These are phyloP conservation scores for Penicillium turbatum DNA, from an alignment of 495 filamentous ascomycete genomes.

Conservation along the genomic window DNA sequence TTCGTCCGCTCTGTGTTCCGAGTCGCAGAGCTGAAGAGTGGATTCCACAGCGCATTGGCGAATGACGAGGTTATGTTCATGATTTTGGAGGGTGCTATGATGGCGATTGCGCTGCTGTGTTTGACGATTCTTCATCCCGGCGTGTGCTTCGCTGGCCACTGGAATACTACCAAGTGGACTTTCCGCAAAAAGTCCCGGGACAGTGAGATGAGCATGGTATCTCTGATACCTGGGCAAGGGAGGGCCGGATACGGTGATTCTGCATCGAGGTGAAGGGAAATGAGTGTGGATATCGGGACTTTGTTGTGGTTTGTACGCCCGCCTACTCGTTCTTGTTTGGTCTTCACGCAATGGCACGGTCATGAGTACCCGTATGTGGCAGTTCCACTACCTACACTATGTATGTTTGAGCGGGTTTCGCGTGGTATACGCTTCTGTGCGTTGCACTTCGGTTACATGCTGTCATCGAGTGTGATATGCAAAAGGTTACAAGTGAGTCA, in stretches of 20 bases:
- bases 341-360: too few relatives aligned
- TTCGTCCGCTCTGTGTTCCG: conserved; percentile 60
- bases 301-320: not conserved
- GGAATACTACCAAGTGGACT: not conserved
- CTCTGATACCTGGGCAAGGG: not conserved
- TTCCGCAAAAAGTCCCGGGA: not conserved
- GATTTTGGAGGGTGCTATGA: conserved; percentile 65
- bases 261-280: not conserved
- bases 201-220: not conserved
- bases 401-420: conserved; percentile 58
- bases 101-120: conserved; percentile 50
- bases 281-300: not conserved
- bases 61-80: conserved; percentile 60
- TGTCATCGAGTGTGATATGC: conserved; percentile 77
- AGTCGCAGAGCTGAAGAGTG: conserved; percentile 57
- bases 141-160: not conserved
- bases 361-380: too few relatives aligned
- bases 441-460: conserved; percentile 92
- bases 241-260: not conserved
- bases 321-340: not conserved
- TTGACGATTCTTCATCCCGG: conserved; percentile 30
- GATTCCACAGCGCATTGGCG: conserved; percentile 54
- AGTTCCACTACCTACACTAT: conserved; percentile 47
- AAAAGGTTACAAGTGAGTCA: too few relatives aligned
- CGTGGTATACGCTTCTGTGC: conserved; percentile 81